Evolutionary conservation across 2,329 filamentous ascomycete species (phyloP), one percentile per base, ranked within the genome.

Genomic region (Trichoderma afroharzianum): DNA sequence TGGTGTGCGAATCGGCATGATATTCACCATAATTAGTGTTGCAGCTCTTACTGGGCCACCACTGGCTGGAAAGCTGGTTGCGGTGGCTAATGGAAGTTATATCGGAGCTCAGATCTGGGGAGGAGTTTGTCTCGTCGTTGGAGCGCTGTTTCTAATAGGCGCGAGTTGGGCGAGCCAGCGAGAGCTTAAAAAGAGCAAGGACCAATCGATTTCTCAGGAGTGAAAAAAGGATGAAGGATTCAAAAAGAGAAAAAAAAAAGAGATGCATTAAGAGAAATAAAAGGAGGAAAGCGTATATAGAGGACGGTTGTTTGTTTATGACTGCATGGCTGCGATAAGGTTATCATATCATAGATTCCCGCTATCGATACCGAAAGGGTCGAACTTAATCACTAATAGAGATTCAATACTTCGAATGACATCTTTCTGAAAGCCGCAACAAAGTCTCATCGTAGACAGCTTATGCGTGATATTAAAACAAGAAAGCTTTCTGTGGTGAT

Each of bases 1-100:
- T 4, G 88, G 88, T 0, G 85, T 86, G 2, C 80, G 87, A 7
- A 88, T 90, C 73, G 88, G 88, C 64, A 90, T 90, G 88, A 81
- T 86, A 1, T 89, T 90, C 63, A 87, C 85, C 0, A 85, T 88
- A 21, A 83, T 86, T 71, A 88, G 86, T 73, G 83, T 88, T 58
- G 84, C 86, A 0, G 84, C 85, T 4, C 78, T 89, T 57, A 87
- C 84, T 1, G 87, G 87, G 0, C 84, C 86, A n/a, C 87, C 87
- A 0, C 82, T 89, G 53, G 85, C 85, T 0, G 87, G 87, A 0
- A 85, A 84, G 4, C 79, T 88, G 64, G 85, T 88, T 47, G 79
- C 82, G 3, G 80, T 80, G 0, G 76, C 76, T 8, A 81, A 77
- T 0, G 86, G 87, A 0, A 76, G 74, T 6, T 89, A 88, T 72